These are phyloP conservation scores for Ricinus communis DNA, from an alignment of 345 rosid species.

Conservation along the genomic window DNA sequence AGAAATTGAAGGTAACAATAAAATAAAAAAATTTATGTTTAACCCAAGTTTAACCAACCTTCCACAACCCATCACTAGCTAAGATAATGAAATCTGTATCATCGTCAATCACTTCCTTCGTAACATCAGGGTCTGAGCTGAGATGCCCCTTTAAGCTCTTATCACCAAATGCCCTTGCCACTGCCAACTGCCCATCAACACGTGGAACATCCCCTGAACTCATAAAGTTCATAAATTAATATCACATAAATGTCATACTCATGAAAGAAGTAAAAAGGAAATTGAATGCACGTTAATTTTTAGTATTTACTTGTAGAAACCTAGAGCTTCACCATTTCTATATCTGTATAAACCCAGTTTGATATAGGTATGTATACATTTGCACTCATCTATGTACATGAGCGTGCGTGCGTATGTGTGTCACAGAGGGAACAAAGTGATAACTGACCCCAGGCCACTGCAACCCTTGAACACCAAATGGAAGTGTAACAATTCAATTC, in stretches of 20 bases:
- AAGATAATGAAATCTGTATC: slow-evolving; percentile 67
- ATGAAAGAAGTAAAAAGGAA: neutral
- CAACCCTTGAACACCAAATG: neutral
- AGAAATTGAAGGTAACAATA: neutral
- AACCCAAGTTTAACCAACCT: slow-evolving; percentile 49
- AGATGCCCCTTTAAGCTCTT: slow-evolving; percentile 83
- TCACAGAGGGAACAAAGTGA: neutral
- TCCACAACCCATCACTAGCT: slow-evolving; percentile 96
- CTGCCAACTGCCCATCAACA: slow-evolving; percentile 92
- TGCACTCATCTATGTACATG: no score
- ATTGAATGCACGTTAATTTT: neutral
- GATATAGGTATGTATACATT: no score
- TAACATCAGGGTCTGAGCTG: slow-evolving; percentile 82
- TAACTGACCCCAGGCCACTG: neutral
- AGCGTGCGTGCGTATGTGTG: no score
- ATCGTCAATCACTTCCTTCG: slow-evolving; percentile 50
- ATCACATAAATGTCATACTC: neutral
- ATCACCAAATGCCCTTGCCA: slow-evolving; percentile 95
- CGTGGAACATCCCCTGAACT: slow-evolving; percentile 85
- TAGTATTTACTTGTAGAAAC: slow-evolving; percentile 1
- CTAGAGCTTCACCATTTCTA: neutral
- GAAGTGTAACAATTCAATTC: neutral
- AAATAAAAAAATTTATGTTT: slow-evolving; percentile 21
- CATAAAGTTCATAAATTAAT: slow-evolving; percentile 4
- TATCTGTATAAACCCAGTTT: no score